Base-by-base conservation (phyloP, 2,329 filamentous ascomycete genomes). In the Saccharata proteae region DNA sequence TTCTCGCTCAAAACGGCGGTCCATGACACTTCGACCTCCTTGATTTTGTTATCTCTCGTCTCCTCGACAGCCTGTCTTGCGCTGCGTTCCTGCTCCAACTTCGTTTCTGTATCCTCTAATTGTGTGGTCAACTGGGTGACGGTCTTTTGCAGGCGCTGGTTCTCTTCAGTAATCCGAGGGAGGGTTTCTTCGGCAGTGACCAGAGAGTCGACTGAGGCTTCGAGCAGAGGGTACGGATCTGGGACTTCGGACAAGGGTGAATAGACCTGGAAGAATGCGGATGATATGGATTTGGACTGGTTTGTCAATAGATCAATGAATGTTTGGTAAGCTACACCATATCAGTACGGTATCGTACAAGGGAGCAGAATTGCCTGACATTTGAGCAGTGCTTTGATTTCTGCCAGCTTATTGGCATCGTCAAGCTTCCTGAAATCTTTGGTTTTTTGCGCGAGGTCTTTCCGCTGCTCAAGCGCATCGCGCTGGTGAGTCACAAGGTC, bases 361-460 rank as follows among this genome's bases (percentile, higher is more conserved):
- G 13, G n/a, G n/a, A 26, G 9, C 16, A 11, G 15, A 16, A 15
- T 13, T 29, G 27, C 45, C 40, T 14, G 52, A 85, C 83, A 77
- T 67, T 93, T 94, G 37, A 98, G 61, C 30, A 98, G 61, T 22
- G 74, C 74, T 59, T 96, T 98, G 62, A 93, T 76, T 55, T 98
- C 90, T 4, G 67, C 66, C 32, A 98, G 61, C 57, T 96, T 98
- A 35, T 72, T 74, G 8, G 79, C 64, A 64, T 98, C 85, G 45
- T 96, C 88, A 8, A 93, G 69, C 55, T 94, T 96, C 38, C 86
- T 71, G 46, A 96, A 98, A 47, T 96, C 88, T 50, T 98, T 98
- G 1, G 90, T 98, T 67, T 94, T 96, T 52, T 94, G 86, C n/a
- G 92, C 90, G 13, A 98, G 66, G 38, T 98, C 92, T 53, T 98